Evolutionary conservation across 495 filamentous ascomycete species (phyloP), one percentile per base, ranked within the genome.

Genomic region (Podospora conica): DNA sequence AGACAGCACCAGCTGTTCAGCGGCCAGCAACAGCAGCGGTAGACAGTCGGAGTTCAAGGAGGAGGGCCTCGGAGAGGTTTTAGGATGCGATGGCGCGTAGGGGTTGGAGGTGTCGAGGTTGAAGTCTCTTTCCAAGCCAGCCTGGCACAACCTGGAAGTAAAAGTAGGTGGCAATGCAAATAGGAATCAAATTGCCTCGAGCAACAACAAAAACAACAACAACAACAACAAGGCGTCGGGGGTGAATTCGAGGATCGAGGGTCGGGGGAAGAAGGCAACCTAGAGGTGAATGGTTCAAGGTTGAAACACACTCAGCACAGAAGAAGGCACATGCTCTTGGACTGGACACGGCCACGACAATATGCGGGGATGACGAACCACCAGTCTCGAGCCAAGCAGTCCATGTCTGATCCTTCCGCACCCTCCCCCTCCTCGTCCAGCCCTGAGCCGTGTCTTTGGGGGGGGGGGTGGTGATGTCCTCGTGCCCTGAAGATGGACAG

Each of bases 401-500:
- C n/a, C n/a, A n/a, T n/a, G n/a, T n/a, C n/a, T n/a, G n/a, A n/a
- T n/a, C 40, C 40, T 48, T 18, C 40, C 15, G n/a, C n/a, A n/a
- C n/a, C n/a, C n/a, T n/a, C n/a, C n/a, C n/a, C n/a, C n/a, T 18
- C 40, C n/a, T n/a, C n/a, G n/a, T 48, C 40, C 40, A 48, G 40
- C 40, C 11, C 33, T 40, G n/a, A n/a, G n/a, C n/a, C 33, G 11
- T 12, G 31, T 15, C 18, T 48, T 11, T 9, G 29, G 29, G 29
- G 29, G 3, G 29, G 12, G 40, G 40, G 40, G 18, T 48, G 40
- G 2, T 15, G 18, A 48, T 48, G 40, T n/a, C 40, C 40, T 48
- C 40, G 40, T 48, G 40, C 40, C 40, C 40, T 48, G 40, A n/a
- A 8, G 40, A 48, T 48, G 40, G 33, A 62, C 65, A 66, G 60